Conservation (phyloP, 1,139 yeast genomes). For the Blastobotrys arbuscula region DNA sequence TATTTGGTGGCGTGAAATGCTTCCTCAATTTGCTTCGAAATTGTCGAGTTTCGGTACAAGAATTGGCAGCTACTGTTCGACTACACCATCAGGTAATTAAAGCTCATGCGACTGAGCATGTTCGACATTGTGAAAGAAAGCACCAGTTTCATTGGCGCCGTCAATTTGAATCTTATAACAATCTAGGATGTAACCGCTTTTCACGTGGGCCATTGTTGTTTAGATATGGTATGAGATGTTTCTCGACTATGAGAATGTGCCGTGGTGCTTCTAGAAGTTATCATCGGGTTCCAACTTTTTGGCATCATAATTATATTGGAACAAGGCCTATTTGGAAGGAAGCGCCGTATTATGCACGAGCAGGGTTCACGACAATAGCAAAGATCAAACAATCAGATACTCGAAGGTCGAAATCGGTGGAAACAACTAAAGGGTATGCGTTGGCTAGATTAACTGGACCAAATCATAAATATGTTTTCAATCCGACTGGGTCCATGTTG, state of each 20-base stretch:
- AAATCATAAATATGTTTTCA: neutral
- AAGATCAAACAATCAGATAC: neutral
- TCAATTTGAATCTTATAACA: neutral
- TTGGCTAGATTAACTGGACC: neutral
- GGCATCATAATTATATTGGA: conserved; percentile 6
- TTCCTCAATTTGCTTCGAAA: conserved; percentile 12
- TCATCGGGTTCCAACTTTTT: conserved; percentile 4
- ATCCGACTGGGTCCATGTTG: neutral
- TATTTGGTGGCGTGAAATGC: neutral
- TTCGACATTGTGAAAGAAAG: neutral
- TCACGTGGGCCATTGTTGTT: neutral
- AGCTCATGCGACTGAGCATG: neutral
- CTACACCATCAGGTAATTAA: neutral
- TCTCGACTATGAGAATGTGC: conserved; percentile 3
- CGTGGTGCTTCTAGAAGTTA: neutral
- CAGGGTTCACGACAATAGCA: conserved; percentile 6
- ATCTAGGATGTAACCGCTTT: neutral
- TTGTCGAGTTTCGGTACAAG: neutral
- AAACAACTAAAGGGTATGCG: neutral
- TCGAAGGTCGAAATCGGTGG: neutral
- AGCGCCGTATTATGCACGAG: conserved; percentile 5
- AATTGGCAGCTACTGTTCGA: neutral
- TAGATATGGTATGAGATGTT: conserved; percentile 1
- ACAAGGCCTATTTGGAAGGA: neutral
- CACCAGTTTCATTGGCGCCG: neutral